Base-by-base conservation (phyloP, 169 alveolate species). In the Plasmodium relictum region DNA sequence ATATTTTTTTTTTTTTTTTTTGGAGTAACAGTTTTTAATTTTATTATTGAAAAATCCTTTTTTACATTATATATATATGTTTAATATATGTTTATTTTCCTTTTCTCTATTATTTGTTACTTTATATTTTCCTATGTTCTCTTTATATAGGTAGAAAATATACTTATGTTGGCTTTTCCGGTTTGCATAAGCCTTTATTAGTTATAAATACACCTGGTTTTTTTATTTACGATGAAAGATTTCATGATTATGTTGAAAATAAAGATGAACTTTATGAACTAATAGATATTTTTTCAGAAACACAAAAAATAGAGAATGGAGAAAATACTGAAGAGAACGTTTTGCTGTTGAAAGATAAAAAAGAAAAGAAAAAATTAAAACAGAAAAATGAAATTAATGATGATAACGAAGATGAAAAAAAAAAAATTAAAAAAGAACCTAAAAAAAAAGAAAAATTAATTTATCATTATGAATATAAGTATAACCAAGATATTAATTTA, bases 401-500 rank as follows among this genome's bases (percentile, higher is more conserved):
- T 16, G 41, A 45, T 31, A 10, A 12, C 56, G 8, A 3, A 59
- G n/a, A 5, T 20, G 73, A 59, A 10, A 0, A 74, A 0, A 18
- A 31, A n/a, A 42, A 58, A 42, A 20, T 20, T 26, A 14, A 10
- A 10, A 31, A 45, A 61, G 50, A 58, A 31, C 0, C 39, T 14
- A 18, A 48, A 22, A 41, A 42, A 62, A 41, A 54, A 26, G 85
- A 22, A 68, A 71, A 20, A 14, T 41, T 63, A 41, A 68, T 83
- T 22, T 83, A 83, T 69, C 91, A 83, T 62, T 83, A 83, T 31
- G 91, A 83, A 52, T 83, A 83, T 71, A 83, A 83, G 16, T 83
- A 68, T 37, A 69, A 68, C 26, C 83, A 83, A 58, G 85, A 83
- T 16, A 26, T 44, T 24, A 52, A 83, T 58, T 71, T 83, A 58